phyloP scores from a whole-genome alignment of 768 basidiomycete genomes.

The Suillus clintonianus region DNA sequence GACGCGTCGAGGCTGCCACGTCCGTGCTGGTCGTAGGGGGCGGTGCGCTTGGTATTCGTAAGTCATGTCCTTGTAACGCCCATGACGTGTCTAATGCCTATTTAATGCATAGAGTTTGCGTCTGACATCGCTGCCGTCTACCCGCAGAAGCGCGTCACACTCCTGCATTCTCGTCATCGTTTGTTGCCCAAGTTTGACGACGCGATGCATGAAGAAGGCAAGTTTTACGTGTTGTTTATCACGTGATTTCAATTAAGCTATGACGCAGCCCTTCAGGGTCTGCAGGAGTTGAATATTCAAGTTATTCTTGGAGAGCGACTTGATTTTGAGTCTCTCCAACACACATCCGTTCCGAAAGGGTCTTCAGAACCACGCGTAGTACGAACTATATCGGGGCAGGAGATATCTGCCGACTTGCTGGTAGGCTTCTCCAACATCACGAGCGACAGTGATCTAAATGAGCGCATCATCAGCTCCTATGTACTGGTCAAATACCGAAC shows the following conservation, averaged over 20 bases:
- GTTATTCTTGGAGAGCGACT: slow-evolving; percentile 58
- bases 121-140: slow-evolving; percentile 60
- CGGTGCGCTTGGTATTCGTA: slow-evolving; percentile 73
- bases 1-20: slow-evolving; percentile 43
- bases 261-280: slow-evolving; percentile 36
- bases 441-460: background rate
- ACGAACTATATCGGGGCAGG: slow-evolving; percentile 49
- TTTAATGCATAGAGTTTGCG: slow-evolving; percentile 50
- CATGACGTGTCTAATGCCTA: background rate
- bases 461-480: slow-evolving; percentile 44
- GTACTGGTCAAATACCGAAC: slow-evolving; percentile 64
- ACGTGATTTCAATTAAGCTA: too few species aligned
- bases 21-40: slow-evolving; percentile 70
- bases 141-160: slow-evolving; percentile 53
- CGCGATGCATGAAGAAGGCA: slow-evolving; percentile 54
- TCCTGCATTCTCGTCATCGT: slow-evolving; percentile 59
- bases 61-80: slow-evolving; percentile 16
- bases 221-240: slow-evolving; percentile 9
- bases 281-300: slow-evolving; percentile 46
- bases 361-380: slow-evolving; percentile 29
- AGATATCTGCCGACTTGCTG: slow-evolving; percentile 53
- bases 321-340: slow-evolving; percentile 41
- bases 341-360: background rate
- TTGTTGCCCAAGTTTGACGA: slow-evolving; percentile 53
- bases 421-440: slow-evolving; percentile 30